Conservation (phyloP, 2,329 filamentous ascomycete genomes). For the Aspergillus pseudoglaucus region DNA sequence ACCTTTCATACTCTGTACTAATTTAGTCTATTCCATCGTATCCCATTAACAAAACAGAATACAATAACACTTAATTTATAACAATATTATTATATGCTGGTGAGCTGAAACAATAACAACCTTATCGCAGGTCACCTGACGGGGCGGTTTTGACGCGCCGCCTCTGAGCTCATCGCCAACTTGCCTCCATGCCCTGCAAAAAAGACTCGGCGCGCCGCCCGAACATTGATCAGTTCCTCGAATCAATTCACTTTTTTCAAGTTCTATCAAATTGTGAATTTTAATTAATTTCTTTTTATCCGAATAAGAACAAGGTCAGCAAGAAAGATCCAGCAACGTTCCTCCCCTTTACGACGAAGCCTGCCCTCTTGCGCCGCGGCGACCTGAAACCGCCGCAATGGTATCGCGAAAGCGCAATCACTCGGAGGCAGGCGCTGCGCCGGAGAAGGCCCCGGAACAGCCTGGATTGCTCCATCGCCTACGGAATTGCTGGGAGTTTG, state of each 20-base stretch:
- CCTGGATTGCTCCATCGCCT: conserved; percentile 56
- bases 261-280: too few relatives aligned
- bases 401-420: conserved; percentile 50
- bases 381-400: conserved; percentile 37
- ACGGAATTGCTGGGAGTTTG: conserved; percentile 92
- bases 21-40: too few relatives aligned
- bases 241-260: conserved; percentile 2
- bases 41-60: too few relatives aligned
- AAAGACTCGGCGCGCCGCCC: conserved; percentile 3
- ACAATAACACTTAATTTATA: too few relatives aligned
- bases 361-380: conserved; percentile 15
- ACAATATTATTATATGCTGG: too few relatives aligned
- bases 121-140: conserved; percentile 25
- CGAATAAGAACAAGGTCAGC: background rate
- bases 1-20: too few relatives aligned
- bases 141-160: conserved; percentile 25
- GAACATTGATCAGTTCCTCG: background rate
- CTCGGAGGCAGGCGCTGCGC: conserved; percentile 50
- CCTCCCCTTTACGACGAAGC: background rate
- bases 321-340: background rate
- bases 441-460: conserved; percentile 33
- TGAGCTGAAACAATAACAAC: background rate
- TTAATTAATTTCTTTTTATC: background rate
- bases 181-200: conserved; percentile 19
- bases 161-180: conserved; percentile 23